Evolutionary conservation across 2,329 filamentous ascomycete genomes (phyloP).

Genomic region (Incumbomyces lentus): DNA sequence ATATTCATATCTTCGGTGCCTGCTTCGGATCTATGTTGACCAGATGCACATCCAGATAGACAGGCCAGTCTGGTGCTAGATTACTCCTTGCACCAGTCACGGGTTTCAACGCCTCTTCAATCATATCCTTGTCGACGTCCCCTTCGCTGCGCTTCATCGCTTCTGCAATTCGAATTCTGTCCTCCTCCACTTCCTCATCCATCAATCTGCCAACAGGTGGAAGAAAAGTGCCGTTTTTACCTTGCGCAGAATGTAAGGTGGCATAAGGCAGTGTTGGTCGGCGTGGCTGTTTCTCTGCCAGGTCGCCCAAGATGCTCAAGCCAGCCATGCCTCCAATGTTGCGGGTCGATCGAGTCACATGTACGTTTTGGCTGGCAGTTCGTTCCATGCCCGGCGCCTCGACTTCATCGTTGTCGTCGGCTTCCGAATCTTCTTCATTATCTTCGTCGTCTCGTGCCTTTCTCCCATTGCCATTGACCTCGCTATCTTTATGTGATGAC

Average conservation of each 20-base stretch:
- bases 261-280: constrained; percentile 38
- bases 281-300: constrained; percentile 40
- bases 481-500: constrained; percentile 35
- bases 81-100: constrained; percentile 22
- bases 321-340: constrained; percentile 40
- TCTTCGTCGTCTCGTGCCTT: constrained; percentile 30
- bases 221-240: constrained; percentile 28
- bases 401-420: constrained; percentile 31
- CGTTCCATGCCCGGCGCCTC: constrained; percentile 50
- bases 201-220: constrained; percentile 34
- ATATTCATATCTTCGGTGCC: constrained; percentile 6
- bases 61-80: constrained; percentile 35
- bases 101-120: constrained; percentile 26
- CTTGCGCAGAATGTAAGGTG: constrained; percentile 36
- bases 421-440: constrained; percentile 31
- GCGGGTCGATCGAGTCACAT: constrained; percentile 44
- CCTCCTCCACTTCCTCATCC: constrained; percentile 39
- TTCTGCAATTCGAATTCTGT: constrained; percentile 32
- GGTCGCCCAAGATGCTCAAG: constrained; percentile 45
- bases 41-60: constrained; percentile 33
- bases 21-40: constrained; percentile 25
- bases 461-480: constrained; percentile 21
- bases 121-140: constrained; percentile 32
- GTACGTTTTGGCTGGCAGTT: constrained; percentile 46
- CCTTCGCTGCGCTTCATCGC: constrained; percentile 29